Evolutionary conservation across 2,329 filamentous ascomycete genomes (phyloP).

Genomic region (Trichoderma polysporum): DNA sequence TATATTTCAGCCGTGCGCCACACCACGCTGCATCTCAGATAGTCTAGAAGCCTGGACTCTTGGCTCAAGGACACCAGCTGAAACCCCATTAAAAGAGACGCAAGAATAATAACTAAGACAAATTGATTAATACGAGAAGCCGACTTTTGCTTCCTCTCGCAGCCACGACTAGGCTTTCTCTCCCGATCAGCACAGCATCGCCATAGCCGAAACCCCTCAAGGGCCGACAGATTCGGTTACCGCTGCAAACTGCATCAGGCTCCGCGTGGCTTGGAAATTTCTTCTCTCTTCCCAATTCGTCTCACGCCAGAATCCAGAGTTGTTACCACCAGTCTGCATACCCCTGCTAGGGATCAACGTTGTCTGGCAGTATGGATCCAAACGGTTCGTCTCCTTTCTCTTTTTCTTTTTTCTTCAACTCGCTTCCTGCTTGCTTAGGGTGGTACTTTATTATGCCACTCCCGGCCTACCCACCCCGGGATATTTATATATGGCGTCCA

Average conservation of each 20-base stretch:
- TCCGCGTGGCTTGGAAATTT: neutral
- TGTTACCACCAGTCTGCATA: neutral
- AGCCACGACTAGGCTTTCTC: neutral
- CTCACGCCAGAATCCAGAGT: neutral
- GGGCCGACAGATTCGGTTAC: neutral
- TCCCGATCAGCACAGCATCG: neutral
- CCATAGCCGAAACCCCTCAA: neutral
- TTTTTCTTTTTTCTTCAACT: neutral
- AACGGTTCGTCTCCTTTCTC: neutral
- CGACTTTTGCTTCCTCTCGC: neutral
- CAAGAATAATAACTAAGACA: neutral
- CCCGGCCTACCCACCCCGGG: neutral
- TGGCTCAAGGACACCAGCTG: neutral
- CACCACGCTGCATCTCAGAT: neutral
- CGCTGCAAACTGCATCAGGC: neutral
- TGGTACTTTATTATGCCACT: neutral
- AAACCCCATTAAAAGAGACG: neutral
- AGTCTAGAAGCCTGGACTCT: neutral
- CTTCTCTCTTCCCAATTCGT: neutral
- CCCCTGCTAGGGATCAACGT: neutral
- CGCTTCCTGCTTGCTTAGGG: neutral
- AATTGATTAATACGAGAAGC: neutral
- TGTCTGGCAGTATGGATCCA: conserved; percentile 6
- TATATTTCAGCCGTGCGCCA: neutral
- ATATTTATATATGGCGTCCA: neutral